These are phyloP conservation scores for Boletus mariae DNA, from an alignment of 1,284 basidiomycete genomes.

Conservation along the genomic window DNA sequence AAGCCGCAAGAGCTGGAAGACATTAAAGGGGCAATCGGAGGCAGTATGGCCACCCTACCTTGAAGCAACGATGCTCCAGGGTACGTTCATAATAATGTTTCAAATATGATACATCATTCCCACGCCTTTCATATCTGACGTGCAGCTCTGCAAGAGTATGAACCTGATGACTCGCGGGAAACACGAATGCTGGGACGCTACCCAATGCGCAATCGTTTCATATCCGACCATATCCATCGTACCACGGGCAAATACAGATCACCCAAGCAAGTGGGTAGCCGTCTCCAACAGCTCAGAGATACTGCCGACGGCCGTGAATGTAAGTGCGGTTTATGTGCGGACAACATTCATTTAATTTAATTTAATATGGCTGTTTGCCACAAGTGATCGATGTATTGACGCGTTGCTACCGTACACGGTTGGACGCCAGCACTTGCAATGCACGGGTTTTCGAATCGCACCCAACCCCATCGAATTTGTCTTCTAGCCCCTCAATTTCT, in stretches of 20 bases:
- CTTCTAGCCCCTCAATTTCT: constrained; percentile 25
- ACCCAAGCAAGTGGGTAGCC: constrained; percentile 71
- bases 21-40: constrained; percentile 58
- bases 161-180: constrained; percentile 64
- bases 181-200: constrained; percentile 67
- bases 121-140: constrained; percentile 19
- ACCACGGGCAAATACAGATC: constrained; percentile 61
- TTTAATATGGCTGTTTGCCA: constrained; percentile 31
- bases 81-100: constrained; percentile 34
- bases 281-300: constrained; percentile 67
- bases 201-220: constrained; percentile 70
- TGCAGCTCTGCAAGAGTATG: constrained; percentile 53
- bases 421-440: constrained; percentile 19
- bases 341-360: constrained; percentile 22
- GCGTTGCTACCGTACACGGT: constrained; percentile 32
- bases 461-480: constrained; percentile 13
- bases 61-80: constrained; percentile 71
- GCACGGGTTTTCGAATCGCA: constrained; percentile 16
- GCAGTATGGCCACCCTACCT: constrained; percentile 74
- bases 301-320: constrained; percentile 61
- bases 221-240: constrained; percentile 63
- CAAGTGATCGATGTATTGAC: constrained; percentile 34
- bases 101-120: constrained; percentile 9
- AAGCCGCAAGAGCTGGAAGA: constrained; percentile 72
- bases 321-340: constrained; percentile 40